Evolutionary conservation across 495 filamentous ascomycete genomes (phyloP).

Genomic region (Lasiosphaeriaceae sp.): DNA sequence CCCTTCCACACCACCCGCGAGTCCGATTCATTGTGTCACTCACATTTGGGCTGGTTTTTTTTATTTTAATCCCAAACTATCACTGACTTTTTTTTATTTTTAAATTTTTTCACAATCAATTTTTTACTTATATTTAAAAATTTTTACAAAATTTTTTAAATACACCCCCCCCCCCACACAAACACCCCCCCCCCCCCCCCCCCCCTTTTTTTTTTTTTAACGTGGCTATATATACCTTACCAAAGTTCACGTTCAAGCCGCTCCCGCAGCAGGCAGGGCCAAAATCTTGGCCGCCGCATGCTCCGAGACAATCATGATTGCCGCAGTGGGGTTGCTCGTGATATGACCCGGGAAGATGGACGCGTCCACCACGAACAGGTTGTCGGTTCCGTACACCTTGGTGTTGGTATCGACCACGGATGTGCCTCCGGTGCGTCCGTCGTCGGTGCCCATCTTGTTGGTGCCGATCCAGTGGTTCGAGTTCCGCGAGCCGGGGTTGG

Average conservation of each 20-base stretch:
- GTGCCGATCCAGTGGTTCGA: conserved; percentile 63
- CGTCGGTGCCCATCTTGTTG: conserved; percentile 60
- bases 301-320: conserved; percentile 54
- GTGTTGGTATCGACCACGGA: conserved; percentile 62
- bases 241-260: background rate
- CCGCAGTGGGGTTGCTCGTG: conserved; percentile 53
- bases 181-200: too few species aligned
- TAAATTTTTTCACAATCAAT: too few species aligned
- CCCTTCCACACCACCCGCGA: too few species aligned
- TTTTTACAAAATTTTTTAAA: too few species aligned
- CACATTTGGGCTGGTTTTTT: too few species aligned
- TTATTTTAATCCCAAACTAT: too few species aligned
- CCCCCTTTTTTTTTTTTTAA: too few species aligned
- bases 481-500: conserved; percentile 49
- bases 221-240: too few species aligned
- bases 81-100: too few species aligned
- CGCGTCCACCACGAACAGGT: conserved; percentile 60
- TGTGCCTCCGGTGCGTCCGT: conserved; percentile 57
- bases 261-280: conserved; percentile 4
- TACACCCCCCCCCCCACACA: too few species aligned
- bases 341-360: conserved; percentile 58
- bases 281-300: conserved; percentile 40
- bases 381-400: conserved; percentile 67
- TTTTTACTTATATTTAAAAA: too few species aligned
- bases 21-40: too few species aligned